Conservation (phyloP, 1,284 basidiomycete species). For the Leccinum griseonigrum region DNA sequence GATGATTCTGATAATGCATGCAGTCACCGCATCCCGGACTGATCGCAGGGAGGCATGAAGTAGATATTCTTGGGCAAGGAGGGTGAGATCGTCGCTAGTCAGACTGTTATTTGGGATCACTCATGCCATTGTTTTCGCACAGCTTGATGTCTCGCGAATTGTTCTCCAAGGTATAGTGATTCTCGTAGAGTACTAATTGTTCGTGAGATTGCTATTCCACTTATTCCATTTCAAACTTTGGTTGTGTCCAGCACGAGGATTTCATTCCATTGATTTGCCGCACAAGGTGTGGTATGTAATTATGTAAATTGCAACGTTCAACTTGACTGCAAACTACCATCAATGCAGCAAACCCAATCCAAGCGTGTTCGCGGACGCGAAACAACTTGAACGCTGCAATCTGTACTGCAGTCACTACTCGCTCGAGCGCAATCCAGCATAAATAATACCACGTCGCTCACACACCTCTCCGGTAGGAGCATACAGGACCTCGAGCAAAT, state of each 20-base stretch:
- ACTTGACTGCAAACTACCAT: background rate
- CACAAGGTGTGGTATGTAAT: too few species aligned
- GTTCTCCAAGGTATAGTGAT: constrained; percentile 24
- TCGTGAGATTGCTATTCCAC: too few species aligned
- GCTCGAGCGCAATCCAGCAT: constrained; percentile 12
- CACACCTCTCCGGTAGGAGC: constrained; percentile 1
- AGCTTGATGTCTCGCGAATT: constrained; percentile 28
- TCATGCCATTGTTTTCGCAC: background rate
- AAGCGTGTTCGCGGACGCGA: background rate
- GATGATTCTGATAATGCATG: background rate
- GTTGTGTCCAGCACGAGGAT: constrained; percentile 1
- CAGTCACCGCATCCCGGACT: constrained; percentile 8
- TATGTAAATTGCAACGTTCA: too few species aligned
- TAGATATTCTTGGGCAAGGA: constrained; percentile 16
- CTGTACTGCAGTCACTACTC: constrained; percentile 15
- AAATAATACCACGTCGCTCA: background rate
- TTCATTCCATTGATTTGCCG: constrained; percentile 6
- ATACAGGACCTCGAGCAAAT: constrained; percentile 25
- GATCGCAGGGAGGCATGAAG: constrained; percentile 8
- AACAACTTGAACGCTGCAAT: constrained; percentile 4
- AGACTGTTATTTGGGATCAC: background rate
- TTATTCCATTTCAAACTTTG: too few species aligned
- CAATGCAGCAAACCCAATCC: constrained; percentile 8
- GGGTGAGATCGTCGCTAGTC: constrained; percentile 19
- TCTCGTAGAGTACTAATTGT: too few species aligned